Evolutionary conservation across 1,139 yeast species (phyloP), one percentile per base, ranked within the genome.

Genomic region (Geotrichum fermentans): DNA sequence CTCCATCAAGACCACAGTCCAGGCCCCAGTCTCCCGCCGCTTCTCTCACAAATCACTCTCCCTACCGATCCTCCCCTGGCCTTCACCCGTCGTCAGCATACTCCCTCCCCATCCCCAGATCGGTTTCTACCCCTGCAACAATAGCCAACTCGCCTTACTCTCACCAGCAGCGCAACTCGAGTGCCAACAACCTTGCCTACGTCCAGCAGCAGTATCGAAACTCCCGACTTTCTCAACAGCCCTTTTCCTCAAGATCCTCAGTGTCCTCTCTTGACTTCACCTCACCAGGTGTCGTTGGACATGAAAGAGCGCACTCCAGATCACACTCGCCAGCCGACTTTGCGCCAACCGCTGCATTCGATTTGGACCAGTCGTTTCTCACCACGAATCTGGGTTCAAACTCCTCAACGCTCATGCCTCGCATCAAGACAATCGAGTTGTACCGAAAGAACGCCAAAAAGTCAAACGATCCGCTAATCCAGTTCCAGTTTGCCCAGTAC

Each of bases 401-500:
- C 51, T 56, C 64, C 28, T 41, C 59, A 18, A 49, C 59, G 28
- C 73, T 88, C 56, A 68, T 88, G 61, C 94, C 97, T 8, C 74
- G 95, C 55, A 79, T 86, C 66, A 82, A 85, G 63, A 88, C 97
- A 10, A 80, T 92, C 55, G 96, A 90, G 59, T 73, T 88, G 71
- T 90, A 90, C 69, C 76, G 94, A 50, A 78, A 83, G 58, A 90
- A 87, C 61, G 96, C 95, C 18, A 83, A 83, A 61, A 85, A 82
- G 60, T 79, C 90, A 14, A 83, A 82, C 61, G 96, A 90, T 62
- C 95, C 97, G 1, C 79, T 78, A 22, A 83, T 88, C 18, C 77
- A 89, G 59, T 88, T 88, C 67, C 92, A 88, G 61, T 89, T 87
- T 63, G 96, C 97, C 1, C 95, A 89, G 67, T 87, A 85, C 64